phyloP scores from a whole-genome alignment of 2,329 filamentous ascomycete species.

The Phyllosticta citriasiana region DNA sequence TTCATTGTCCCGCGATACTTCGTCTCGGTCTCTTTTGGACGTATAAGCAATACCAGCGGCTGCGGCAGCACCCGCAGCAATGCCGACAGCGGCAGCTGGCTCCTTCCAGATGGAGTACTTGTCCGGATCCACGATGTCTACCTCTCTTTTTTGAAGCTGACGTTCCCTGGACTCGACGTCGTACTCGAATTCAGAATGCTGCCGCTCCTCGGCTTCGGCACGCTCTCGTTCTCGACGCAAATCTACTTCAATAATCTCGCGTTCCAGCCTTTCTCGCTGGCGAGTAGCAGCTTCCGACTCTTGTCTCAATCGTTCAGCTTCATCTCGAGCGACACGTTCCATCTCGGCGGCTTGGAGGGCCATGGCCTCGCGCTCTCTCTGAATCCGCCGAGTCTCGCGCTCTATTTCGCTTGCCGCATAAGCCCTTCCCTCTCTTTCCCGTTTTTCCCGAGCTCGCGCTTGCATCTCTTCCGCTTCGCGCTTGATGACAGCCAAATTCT shows the following conservation, averaged over 20 bases:
- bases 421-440: conserved; percentile 16
- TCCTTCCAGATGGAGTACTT: conserved; percentile 22
- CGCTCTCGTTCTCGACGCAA: conserved; percentile 7
- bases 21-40: conserved; percentile 14
- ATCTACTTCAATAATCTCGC: conserved; percentile 11
- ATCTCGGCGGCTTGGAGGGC: conserved; percentile 13
- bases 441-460: conserved; percentile 15
- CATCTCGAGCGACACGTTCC: conserved; percentile 19
- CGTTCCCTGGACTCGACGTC: conserved; percentile 18
- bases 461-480: conserved; percentile 14
- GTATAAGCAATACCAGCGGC: conserved; percentile 23
- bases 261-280: conserved; percentile 16
- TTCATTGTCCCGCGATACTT: background rate
- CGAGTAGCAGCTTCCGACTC: conserved; percentile 12
- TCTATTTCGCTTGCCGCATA: conserved; percentile 12
- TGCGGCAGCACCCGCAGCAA: conserved; percentile 13
- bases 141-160: conserved; percentile 25
- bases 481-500: conserved; percentile 15
- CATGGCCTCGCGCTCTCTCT: conserved; percentile 17
- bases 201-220: conserved; percentile 19
- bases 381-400: conserved; percentile 24
- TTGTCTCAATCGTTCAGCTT: conserved; percentile 15
- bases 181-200: conserved; percentile 14
- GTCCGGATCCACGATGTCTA: conserved; percentile 22
- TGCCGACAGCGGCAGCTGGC: conserved; percentile 21